Conservation (phyloP, 2,329 filamentous ascomycete species). For the Penicillium italicum region DNA sequence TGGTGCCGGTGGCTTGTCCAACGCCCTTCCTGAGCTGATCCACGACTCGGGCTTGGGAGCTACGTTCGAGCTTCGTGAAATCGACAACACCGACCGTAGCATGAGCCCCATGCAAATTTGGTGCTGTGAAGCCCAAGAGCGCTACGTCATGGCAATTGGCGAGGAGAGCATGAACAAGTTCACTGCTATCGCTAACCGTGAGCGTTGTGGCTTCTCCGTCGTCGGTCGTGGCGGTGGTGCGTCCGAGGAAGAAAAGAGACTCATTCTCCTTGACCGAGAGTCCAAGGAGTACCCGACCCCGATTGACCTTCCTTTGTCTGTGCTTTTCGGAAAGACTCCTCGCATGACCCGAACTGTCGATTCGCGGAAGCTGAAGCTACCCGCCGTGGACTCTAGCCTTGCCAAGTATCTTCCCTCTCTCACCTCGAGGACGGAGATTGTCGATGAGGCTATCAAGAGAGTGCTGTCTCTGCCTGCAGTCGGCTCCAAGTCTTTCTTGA, state of each 20-base stretch:
- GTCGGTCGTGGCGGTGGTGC: conserved; percentile 72
- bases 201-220: conserved; percentile 88
- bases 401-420: conserved; percentile 61
- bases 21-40: conserved; percentile 82
- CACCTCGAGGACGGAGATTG: conserved; percentile 46
- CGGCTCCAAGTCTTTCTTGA: conserved; percentile 95
- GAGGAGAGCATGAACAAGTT: conserved; percentile 72
- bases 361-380: conserved; percentile 64
- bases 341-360: conserved; percentile 72
- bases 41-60: conserved; percentile 90
- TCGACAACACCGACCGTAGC: conserved; percentile 83
- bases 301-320: conserved; percentile 85
- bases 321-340: conserved; percentile 83
- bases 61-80: conserved; percentile 87
- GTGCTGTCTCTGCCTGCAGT: conserved; percentile 84
- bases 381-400: conserved; percentile 71
- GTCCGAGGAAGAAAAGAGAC: conserved; percentile 63
- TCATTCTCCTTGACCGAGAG: conserved; percentile 79
- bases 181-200: conserved; percentile 67
- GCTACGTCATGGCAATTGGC: conserved; percentile 89
- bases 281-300: conserved; percentile 69
- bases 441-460: conserved; percentile 70
- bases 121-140: conserved; percentile 96
- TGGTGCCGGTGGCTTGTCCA: conserved; percentile 82
- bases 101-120: conserved; percentile 97